phyloP scores from a whole-genome alignment of 768 basidiomycete genomes.

The Megacollybia marginata region DNA sequence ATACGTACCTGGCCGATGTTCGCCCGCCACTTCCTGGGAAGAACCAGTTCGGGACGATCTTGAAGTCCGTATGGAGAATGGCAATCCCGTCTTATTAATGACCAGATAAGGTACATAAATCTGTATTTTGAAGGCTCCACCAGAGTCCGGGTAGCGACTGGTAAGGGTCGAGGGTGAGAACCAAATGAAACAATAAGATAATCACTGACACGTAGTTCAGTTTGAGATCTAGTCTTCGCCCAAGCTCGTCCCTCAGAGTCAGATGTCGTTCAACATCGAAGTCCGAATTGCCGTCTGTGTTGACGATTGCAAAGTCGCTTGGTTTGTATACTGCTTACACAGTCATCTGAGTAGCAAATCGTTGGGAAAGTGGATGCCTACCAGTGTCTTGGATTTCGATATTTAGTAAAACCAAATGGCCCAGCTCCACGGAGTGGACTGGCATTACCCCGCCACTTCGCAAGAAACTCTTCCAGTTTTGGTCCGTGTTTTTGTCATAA shows the following conservation, averaged over 20 bases:
- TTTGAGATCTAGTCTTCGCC: slow-evolving; percentile 70
- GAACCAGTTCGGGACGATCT: slow-evolving; percentile 44
- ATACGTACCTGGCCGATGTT: slow-evolving; percentile 22
- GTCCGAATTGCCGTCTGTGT: slow-evolving; percentile 85
- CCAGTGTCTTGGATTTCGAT: slow-evolving; percentile 89
- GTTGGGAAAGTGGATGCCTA: slow-evolving; percentile 21
- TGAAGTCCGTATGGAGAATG: slow-evolving; percentile 65
- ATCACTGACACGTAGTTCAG: slow-evolving; percentile 82
- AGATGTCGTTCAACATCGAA: slow-evolving; percentile 75
- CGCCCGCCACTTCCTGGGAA: slow-evolving; percentile 81
- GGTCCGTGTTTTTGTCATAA: slow-evolving; percentile 90
- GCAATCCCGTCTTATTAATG: slow-evolving; percentile 86
- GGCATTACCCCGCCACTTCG: slow-evolving; percentile 93
- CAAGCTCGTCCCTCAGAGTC: slow-evolving; percentile 62
- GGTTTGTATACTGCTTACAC: slow-evolving; percentile 67
- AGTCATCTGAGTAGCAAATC: neutral
- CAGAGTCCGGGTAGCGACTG: slow-evolving; percentile 79
- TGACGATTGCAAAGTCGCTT: slow-evolving; percentile 97
- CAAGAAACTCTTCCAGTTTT: slow-evolving; percentile 92
- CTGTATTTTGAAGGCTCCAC: slow-evolving; percentile 94
- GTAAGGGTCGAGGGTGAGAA: neutral
- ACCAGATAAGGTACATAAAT: slow-evolving; percentile 87
- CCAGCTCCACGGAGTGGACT: slow-evolving; percentile 89
- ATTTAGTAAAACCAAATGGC: slow-evolving; percentile 84
- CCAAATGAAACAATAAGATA: neutral